Evolutionary conservation across 2,329 filamentous ascomycete species (phyloP), one percentile per base, ranked within the genome.

Genomic region (Aspergillus ruber): DNA sequence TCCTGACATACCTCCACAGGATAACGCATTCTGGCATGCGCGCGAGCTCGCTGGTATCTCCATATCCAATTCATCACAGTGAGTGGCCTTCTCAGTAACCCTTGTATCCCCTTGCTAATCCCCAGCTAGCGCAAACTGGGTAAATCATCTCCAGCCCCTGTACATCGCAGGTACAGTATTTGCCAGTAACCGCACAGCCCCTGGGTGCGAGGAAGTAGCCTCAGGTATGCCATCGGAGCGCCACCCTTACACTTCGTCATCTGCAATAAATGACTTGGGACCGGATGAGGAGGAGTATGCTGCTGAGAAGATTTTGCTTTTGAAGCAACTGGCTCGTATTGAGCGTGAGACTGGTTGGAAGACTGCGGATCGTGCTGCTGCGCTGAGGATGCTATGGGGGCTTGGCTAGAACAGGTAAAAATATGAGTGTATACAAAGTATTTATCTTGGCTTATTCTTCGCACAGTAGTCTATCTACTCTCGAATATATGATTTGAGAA

Each of bases 281-380:
- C 21, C 5, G 21, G 21, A 21, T 6, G 17, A 12, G 10, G 41
- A 45, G 32, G 13, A 46, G 15, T 55, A 47, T 32, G 38, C 35
- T 18, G 10, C 50, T 2, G 50, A 55, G 39, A 55, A 52, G 23
- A 49, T 52, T 10, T 6, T 43, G 10, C 35, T 55, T 15, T 20
- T 55, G 18, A 55, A 46, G 27, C 52, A 55, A 9, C 18, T 55
- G 13, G 45, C 50, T 43, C 45, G 48, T 17, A 53, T 55, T 41
- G 52, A 55, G 46, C 35, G 46, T 13, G 48, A 55, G 25, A 55
- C 50, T 4, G 52, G 52, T 5, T 55, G 52, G 52, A 53, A 55
- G 29, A 55, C 52, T 3, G 44, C 48, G 9, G 48, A 47, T 23
- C 42, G 44, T 18, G 48, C 48, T 15, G 35, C 42, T 32, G 48